A percentile compares a stretch with the other conserved stretches of the same genome.
phyloP scores from a whole-genome alignment of 1,284 basidiomycete genomes.

The Tilletiopsis washingtonensis region DNA sequence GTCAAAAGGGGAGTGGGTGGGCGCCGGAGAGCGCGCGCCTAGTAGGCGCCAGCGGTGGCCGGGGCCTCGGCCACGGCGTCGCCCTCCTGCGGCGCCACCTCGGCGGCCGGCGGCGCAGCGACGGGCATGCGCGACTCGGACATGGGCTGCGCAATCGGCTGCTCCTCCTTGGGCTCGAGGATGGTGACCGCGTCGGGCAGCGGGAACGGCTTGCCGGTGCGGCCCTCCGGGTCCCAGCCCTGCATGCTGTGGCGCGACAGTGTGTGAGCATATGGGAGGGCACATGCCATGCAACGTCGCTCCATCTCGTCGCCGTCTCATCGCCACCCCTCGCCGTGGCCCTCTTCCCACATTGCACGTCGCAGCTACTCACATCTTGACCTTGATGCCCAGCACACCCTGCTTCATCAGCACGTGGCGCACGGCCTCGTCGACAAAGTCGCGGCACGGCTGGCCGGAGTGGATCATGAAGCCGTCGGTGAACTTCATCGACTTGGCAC shows the following conservation, averaged over 20 bases:
- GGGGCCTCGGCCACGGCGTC: neutral
- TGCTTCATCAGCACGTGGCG: conserved; percentile 97
- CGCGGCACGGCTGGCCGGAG: conserved; percentile 94
- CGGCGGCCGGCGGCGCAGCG: conserved; percentile 2
- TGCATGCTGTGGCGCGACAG: conserved; percentile 66
- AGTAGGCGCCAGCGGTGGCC: neutral
- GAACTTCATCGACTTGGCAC: conserved; percentile 99
- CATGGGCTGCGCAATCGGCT: conserved; percentile 48
- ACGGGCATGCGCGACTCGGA: conserved; percentile 42
- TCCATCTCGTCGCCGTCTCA: too few species aligned
- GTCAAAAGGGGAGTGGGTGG: too few species aligned
- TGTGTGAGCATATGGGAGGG: too few species aligned
- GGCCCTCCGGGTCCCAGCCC: conserved; percentile 79
- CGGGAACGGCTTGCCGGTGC: conserved; percentile 76
- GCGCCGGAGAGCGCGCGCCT: too few species aligned
- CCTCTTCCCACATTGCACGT: too few species aligned
- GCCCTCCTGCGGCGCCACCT: neutral
- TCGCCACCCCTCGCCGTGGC: too few species aligned
- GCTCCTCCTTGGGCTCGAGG: conserved; percentile 66
- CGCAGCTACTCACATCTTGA: conserved; percentile 74
- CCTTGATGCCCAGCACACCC: conserved; percentile 99
- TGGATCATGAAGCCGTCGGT: conserved; percentile 99
- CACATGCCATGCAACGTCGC: too few species aligned
- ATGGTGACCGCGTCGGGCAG: conserved; percentile 93
- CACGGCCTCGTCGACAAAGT: conserved; percentile 97